phyloP scores from a whole-genome alignment of 2,329 filamentous ascomycete genomes.

The Alternaria alternata region DNA sequence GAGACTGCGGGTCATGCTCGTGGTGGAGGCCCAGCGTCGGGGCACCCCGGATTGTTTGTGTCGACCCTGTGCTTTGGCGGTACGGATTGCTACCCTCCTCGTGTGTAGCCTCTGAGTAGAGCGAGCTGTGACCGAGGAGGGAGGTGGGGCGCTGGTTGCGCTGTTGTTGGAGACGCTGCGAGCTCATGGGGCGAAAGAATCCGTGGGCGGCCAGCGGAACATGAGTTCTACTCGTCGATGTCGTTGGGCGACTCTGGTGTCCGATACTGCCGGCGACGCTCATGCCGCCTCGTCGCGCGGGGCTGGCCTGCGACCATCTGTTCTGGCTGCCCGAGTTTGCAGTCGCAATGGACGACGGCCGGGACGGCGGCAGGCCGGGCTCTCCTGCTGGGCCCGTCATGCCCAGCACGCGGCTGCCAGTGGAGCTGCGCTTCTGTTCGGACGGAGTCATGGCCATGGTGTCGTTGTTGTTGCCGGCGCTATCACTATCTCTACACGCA shows the following conservation, averaged over 20 bases:
- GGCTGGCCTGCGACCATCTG: slow-evolving; percentile 63
- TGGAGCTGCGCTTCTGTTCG: slow-evolving; percentile 44
- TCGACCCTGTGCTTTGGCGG: slow-evolving; percentile 51
- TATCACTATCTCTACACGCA: slow-evolving; percentile 29
- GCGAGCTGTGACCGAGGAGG: slow-evolving; percentile 44
- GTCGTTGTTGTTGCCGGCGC: slow-evolving; percentile 32
- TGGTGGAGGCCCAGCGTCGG: slow-evolving; percentile 45
- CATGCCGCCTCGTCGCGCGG: slow-evolving; percentile 62
- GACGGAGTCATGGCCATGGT: slow-evolving; percentile 45
- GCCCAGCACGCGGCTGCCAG: slow-evolving; percentile 47
- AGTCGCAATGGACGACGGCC: slow-evolving; percentile 55
- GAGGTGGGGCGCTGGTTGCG: slow-evolving; percentile 66
- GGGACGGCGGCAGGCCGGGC: slow-evolving; percentile 57
- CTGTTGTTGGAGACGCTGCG: slow-evolving; percentile 91
- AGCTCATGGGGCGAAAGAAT: slow-evolving; percentile 97
- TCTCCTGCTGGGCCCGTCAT: slow-evolving; percentile 58
- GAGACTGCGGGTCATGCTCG: slow-evolving; percentile 51
- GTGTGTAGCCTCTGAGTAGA: slow-evolving; percentile 42
- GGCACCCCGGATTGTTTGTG: slow-evolving; percentile 40
- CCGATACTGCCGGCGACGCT: slow-evolving; percentile 57
- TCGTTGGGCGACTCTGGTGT: slow-evolving; percentile 61
- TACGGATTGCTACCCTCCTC: slow-evolving; percentile 46
- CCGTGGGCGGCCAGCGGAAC: slow-evolving; percentile 89
- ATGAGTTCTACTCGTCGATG: slow-evolving; percentile 81
- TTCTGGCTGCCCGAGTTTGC: slow-evolving; percentile 51